Percentiles rank a stretch among this genome's conserved stretches.
Evolutionary conservation across 2,329 filamentous ascomycete genomes (phyloP).

Genomic region (Aspergillus ochraceoroseus): DNA sequence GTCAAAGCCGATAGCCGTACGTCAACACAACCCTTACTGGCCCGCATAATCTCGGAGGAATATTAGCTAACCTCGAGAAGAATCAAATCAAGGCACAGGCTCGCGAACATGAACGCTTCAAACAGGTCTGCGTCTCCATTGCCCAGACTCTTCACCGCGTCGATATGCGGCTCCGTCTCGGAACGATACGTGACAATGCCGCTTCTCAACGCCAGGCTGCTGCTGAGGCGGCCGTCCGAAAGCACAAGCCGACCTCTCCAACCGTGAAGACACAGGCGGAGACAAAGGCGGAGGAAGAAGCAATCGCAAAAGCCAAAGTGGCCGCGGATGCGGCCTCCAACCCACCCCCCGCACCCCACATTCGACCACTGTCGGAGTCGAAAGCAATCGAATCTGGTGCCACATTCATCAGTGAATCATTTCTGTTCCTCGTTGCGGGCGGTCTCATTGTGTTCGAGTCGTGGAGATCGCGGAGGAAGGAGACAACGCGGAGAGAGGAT

Average conservation of each 20-base stretch:
- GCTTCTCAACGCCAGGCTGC: slow-evolving; percentile 46
- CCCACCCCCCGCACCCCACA: slow-evolving; percentile 49
- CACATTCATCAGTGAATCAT: slow-evolving; percentile 64
- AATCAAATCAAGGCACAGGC: slow-evolving; percentile 64
- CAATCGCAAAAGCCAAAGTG: slow-evolving; percentile 43
- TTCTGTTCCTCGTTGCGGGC: slow-evolving; percentile 61
- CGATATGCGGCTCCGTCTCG: slow-evolving; percentile 64
- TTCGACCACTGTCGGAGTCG: slow-evolving; percentile 60
- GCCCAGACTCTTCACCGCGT: slow-evolving; percentile 61
- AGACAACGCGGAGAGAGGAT: slow-evolving; percentile 55
- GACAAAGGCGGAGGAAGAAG: slow-evolving; percentile 52
- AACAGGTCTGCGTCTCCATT: slow-evolving; percentile 56
- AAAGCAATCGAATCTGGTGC: slow-evolving; percentile 66
- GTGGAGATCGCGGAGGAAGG: slow-evolving; percentile 58
- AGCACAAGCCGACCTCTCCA: slow-evolving; percentile 50
- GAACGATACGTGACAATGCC: slow-evolving; percentile 58
- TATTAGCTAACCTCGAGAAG: slow-evolving; percentile 41
- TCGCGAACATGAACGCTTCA: slow-evolving; percentile 63
- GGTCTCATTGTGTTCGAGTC: slow-evolving; percentile 59
- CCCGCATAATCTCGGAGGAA: not conserved
- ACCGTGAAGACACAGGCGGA: slow-evolving; percentile 61
- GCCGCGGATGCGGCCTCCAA: slow-evolving; percentile 46
- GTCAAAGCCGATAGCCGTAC: slow-evolving; percentile 63
- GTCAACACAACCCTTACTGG: slow-evolving; percentile 13
- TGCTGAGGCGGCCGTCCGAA: slow-evolving; percentile 52